Percentiles rank a stretch among this genome's conserved stretches.
Conservation (phyloP, 257 asterid genomes). For the Solanum ossicruentum region DNA sequence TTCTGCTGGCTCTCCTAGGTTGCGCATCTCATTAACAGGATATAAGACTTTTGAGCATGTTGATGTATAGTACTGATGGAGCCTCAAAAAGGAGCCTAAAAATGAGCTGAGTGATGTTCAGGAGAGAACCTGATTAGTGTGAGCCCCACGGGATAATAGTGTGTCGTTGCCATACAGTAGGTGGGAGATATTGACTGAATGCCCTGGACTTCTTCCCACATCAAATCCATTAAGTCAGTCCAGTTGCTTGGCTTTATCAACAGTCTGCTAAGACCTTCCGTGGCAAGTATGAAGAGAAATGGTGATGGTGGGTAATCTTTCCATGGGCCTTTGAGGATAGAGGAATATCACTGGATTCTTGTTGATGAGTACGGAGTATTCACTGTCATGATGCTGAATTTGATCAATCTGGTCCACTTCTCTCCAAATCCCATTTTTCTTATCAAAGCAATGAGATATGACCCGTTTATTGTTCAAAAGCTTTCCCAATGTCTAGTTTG, state of each 20-base stretch:
- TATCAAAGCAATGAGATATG: neutral
- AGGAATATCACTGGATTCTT: neutral
- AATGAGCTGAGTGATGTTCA: neutral
- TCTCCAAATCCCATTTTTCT: neutral
- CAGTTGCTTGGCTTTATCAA: neutral
- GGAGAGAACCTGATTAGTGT: neutral
- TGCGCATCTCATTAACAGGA: neutral
- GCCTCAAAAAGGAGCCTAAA: neutral
- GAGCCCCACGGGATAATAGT: neutral
- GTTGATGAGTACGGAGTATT: neutral
- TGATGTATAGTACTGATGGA: neutral
- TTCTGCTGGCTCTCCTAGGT: neutral
- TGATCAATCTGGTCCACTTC: neutral
- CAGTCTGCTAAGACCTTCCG: neutral
- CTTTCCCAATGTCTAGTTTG: neutral
- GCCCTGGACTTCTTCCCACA: neutral
- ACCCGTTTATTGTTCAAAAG: neutral
- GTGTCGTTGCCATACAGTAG: neutral
- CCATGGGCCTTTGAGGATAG: neutral
- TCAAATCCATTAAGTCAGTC: neutral
- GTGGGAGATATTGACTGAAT: neutral
- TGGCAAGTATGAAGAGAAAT: neutral
- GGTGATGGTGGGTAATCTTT: neutral
- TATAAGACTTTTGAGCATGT: neutral
- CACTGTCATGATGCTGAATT: neutral